These are phyloP conservation scores for Papilionanthe hybrid DNA, from an alignment of 116 monocot genomes.

Conservation along the genomic window DNA sequence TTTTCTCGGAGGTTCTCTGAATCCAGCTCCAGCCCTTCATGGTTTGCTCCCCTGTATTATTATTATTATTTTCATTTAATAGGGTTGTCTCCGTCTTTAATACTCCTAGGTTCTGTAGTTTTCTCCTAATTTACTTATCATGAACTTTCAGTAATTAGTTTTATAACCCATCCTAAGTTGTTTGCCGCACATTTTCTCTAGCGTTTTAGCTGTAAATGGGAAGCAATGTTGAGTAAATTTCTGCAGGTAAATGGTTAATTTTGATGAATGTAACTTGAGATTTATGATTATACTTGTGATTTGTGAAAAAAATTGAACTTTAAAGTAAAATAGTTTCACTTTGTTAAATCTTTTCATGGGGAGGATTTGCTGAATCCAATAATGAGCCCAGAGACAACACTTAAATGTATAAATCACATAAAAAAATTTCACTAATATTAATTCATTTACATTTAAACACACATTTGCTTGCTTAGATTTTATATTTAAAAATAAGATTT, in stretches of 20 bases:
- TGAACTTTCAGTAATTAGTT: not conserved
- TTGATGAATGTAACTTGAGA: not conserved
- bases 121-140: not conserved
- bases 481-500: no score
- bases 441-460: no score
- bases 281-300: not conserved
- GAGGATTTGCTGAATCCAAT: not conserved
- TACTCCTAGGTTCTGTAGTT: no score
- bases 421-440: no score
- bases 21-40: constrained; percentile 6
- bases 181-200: no score
- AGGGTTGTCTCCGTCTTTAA: no score
- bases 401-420: no score
- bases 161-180: not conserved
- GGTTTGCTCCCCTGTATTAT: not conserved
- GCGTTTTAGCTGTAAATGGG: no score
- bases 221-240: no score
- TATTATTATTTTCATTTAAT: not conserved
- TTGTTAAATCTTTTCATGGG: not conserved
- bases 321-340: not conserved
- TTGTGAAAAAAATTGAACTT: not conserved
- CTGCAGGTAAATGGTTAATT: not conserved
- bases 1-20: not conserved
- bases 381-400: not conserved
- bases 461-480: no score